Percentiles rank a stretch among this genome's conserved stretches.
Evolutionary conservation across 2,329 filamentous ascomycete genomes (phyloP).

Genomic region (Shiraia sp.): DNA sequence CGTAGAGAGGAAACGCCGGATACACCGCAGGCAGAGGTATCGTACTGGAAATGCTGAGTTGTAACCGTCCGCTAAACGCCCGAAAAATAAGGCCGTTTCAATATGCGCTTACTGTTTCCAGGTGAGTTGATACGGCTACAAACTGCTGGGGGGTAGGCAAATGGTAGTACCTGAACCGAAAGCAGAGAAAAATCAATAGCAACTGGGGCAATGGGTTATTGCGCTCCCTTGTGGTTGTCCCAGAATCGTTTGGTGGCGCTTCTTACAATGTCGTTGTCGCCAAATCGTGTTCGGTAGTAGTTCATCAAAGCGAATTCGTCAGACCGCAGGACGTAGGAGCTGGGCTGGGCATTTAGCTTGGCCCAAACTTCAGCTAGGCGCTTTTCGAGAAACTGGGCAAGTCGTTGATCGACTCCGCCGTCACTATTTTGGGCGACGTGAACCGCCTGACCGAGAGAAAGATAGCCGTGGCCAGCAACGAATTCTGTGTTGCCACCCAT

Average conservation of each 20-base stretch:
- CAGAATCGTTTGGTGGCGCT: constrained; percentile 62
- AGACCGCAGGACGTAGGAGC: constrained; percentile 71
- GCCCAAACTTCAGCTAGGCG: constrained; percentile 65
- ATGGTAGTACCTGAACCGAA: not conserved
- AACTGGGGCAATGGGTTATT: constrained; percentile 8
- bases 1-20: constrained; percentile 22
- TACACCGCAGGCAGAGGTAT: constrained; percentile 39
- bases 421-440: constrained; percentile 76
- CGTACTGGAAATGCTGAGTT: constrained; percentile 16
- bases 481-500: constrained; percentile 50
- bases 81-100: constrained; percentile 5
- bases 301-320: constrained; percentile 89
- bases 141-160: not conserved
- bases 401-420: constrained; percentile 66
- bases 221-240: constrained; percentile 50
- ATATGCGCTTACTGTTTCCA: constrained; percentile 7
- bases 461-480: constrained; percentile 46
- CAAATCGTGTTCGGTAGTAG: constrained; percentile 73
- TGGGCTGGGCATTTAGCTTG: constrained; percentile 66
- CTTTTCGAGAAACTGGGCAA: constrained; percentile 67
- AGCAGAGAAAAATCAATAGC: not conserved
- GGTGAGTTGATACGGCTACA: not conserved
- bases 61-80: constrained; percentile 10
- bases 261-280: constrained; percentile 55
- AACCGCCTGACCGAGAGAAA: constrained; percentile 68